These are phyloP conservation scores for Tardiomyces digboiensis DNA, from an alignment of 1,139 yeast genomes.

Conservation along the genomic window DNA sequence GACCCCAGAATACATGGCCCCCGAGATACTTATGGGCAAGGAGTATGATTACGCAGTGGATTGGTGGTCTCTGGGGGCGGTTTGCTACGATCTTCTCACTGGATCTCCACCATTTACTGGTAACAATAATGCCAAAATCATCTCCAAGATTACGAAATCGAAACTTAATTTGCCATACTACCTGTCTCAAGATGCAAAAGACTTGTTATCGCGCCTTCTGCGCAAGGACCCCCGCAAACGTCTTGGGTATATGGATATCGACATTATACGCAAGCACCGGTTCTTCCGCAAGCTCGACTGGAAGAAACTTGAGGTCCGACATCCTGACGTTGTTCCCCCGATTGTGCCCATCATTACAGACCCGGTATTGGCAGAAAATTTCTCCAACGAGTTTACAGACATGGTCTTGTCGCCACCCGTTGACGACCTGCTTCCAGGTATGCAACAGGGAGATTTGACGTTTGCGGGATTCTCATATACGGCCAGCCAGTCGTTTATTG, in stretches of 20 bases:
- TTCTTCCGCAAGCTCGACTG: slow-evolving; percentile 78
- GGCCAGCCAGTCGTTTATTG: slow-evolving; percentile 22
- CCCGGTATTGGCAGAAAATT: slow-evolving; percentile 84
- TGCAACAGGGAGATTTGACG: background rate
- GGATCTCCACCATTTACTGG: slow-evolving; percentile 97
- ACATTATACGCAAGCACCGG: slow-evolving; percentile 56
- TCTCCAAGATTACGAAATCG: slow-evolving; percentile 71
- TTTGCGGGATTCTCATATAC: slow-evolving; percentile 18
- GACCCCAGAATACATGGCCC: slow-evolving; percentile 96
- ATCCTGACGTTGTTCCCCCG: slow-evolving; percentile 51
- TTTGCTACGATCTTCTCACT: slow-evolving; percentile 74
- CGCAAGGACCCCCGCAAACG: slow-evolving; percentile 71
- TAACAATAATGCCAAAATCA: slow-evolving; percentile 68
- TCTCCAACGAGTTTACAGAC: slow-evolving; percentile 81
- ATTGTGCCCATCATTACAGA: slow-evolving; percentile 80
- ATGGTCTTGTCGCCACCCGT: slow-evolving; percentile 32
- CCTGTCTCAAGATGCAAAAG: slow-evolving; percentile 78
- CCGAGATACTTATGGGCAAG: slow-evolving; percentile 79
- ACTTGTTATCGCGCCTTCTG: slow-evolving; percentile 59
- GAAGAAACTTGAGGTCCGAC: slow-evolving; percentile 47
- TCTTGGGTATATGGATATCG: slow-evolving; percentile 58
- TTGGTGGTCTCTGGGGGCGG: slow-evolving; percentile 97
- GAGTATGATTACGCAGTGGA: slow-evolving; percentile 86
- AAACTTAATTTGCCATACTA: slow-evolving; percentile 70
- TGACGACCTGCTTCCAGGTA: background rate